A percentile compares a stretch with the other conserved stretches of the same genome.
Evolutionary conservation across 2,329 filamentous ascomycete genomes (phyloP).

Genomic region (Beauveria brongniartii): DNA sequence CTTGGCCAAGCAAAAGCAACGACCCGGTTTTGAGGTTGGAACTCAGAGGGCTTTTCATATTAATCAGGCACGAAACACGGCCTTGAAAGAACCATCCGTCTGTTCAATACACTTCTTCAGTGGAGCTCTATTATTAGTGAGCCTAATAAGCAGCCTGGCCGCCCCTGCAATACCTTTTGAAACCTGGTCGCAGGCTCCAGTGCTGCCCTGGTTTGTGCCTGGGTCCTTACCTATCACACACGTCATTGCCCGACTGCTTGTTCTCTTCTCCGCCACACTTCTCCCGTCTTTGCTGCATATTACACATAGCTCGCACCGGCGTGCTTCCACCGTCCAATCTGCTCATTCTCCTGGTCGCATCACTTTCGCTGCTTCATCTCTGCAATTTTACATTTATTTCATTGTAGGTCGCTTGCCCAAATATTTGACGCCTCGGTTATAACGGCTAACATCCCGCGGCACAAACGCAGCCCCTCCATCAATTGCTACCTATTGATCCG

Average conservation of each 20-base stretch:
- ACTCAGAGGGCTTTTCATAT: not conserved
- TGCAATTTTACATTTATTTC: not conserved
- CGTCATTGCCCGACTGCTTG: constrained; percentile 9
- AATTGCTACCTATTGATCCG: not conserved
- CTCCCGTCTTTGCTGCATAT: not conserved
- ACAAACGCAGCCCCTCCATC: constrained; percentile 3
- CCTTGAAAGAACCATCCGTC: not conserved
- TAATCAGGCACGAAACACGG: not conserved
- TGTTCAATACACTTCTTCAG: too few relatives aligned
- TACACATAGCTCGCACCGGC: not conserved
- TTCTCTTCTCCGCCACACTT: constrained; percentile 1
- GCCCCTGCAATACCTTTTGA: not conserved
- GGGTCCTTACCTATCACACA: not conserved
- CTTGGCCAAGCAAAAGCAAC: not conserved
- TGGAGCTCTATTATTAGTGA: not conserved
- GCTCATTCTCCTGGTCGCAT: not conserved
- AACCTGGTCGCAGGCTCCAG: not conserved
- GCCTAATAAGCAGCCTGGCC: not conserved
- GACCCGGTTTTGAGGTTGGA: not conserved
- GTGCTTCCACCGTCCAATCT: not conserved
- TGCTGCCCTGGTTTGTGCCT: constrained; percentile 3
- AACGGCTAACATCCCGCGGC: not conserved
- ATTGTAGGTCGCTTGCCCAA: not conserved
- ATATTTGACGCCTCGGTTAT: not conserved
- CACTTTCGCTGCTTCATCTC: not conserved